Percentiles rank a stretch among this genome's conserved stretches.
These are phyloP conservation scores for Fusarium sp. DNA, from an alignment of 2,329 filamentous ascomycete species.

Conservation along the genomic window DNA sequence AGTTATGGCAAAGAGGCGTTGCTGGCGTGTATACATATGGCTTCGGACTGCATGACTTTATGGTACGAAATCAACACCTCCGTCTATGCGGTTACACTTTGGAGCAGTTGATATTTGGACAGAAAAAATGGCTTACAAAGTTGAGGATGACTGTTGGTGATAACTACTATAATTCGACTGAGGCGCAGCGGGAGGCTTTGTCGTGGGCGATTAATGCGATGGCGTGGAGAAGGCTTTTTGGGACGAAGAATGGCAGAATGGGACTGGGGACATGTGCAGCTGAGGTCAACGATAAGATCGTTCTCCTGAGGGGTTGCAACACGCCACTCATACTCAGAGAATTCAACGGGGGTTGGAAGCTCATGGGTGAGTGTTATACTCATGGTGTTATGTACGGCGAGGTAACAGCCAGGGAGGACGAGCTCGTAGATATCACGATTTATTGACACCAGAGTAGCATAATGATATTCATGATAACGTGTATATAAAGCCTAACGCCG, in stretches of 20 bases:
- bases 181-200: not conserved
- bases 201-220: constrained; percentile 14
- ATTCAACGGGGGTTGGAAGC: accelerated
- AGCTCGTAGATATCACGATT: not conserved
- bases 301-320: accelerated
- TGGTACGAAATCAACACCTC: not conserved
- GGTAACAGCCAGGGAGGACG: accelerated
- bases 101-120: not conserved
- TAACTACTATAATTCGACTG: not conserved
- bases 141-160: not conserved
- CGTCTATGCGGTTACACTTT: not conserved
- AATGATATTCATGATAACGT: not conserved
- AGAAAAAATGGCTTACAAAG: not conserved
- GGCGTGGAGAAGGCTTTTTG: not conserved
- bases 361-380: constrained; percentile 2
- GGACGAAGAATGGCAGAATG: not conserved
- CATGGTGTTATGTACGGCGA: constrained; percentile 16
- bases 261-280: not conserved
- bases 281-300: not conserved
- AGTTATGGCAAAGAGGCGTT: not conserved
- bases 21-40: not conserved
- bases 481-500: not conserved
- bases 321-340: constrained; percentile 1
- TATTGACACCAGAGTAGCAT: not conserved
- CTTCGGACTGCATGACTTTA: not conserved